A percentile compares a stretch with the other conserved stretches of the same genome.
Conservation (phyloP, 371 early-diverging fungal species). For the Mucor piriformis region DNA sequence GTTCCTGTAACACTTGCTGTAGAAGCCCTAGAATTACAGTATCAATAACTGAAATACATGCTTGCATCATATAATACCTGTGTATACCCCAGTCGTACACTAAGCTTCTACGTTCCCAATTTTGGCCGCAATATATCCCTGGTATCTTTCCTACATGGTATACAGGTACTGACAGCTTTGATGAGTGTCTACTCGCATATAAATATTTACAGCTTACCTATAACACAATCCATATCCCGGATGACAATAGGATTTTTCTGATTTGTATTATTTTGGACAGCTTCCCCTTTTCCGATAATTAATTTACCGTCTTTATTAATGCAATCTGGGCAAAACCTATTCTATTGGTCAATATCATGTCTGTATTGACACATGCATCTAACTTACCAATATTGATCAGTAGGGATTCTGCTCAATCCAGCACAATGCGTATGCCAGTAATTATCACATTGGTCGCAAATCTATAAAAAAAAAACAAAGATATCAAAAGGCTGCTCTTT, state of each 20-base stretch:
- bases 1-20: conserved; percentile 40
- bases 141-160: conserved; percentile 61
- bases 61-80: conserved; percentile 7
- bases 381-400: conserved; percentile 48
- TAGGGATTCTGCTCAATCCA: conserved; percentile 39
- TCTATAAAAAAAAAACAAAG: conserved; percentile 8
- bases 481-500: neutral
- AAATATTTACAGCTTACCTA: conserved; percentile 31
- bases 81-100: conserved; percentile 60
- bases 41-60: neutral
- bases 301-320: conserved; percentile 42
- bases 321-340: conserved; percentile 59
- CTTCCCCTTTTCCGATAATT: conserved; percentile 42
- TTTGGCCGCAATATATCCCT: conserved; percentile 62
- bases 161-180: conserved; percentile 15
- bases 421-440: conserved; percentile 61
- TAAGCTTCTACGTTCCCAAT: conserved; percentile 48
- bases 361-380: neutral
- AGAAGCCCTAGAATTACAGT: neutral
- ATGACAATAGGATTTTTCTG: neutral
- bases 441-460: conserved; percentile 64
- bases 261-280: conserved; percentile 11
- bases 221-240: conserved; percentile 42
- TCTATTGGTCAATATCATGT: neutral
- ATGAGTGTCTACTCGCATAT: neutral